Evolutionary conservation across 2,329 filamentous ascomycete species (phyloP).

Genomic region (Hymenoscyphus scutula): DNA sequence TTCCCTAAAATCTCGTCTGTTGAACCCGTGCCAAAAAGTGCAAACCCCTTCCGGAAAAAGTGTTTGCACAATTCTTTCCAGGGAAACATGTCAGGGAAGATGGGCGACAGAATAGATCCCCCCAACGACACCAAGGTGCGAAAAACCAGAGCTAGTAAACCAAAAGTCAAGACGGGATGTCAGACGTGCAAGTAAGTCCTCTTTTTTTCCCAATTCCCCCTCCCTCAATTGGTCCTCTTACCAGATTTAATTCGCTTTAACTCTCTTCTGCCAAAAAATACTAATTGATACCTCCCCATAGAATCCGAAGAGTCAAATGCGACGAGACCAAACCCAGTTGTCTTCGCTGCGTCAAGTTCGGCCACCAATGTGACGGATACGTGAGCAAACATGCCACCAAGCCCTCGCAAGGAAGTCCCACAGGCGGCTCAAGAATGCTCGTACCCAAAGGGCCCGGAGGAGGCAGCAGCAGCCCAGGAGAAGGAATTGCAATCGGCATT

Average conservation of each 20-base stretch:
- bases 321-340: conserved; percentile 36
- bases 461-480: background rate
- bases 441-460: conserved; percentile 4
- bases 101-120: conserved; percentile 8
- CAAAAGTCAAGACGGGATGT: conserved; percentile 36
- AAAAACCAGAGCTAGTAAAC: conserved; percentile 31
- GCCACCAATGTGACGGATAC: conserved; percentile 37
- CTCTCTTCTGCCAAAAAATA: background rate
- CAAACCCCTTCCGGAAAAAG: background rate
- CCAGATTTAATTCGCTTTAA: too few species aligned
- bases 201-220: background rate
- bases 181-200: conserved; percentile 36
- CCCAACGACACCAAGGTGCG: conserved; percentile 9
- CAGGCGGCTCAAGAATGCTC: conserved; percentile 6
- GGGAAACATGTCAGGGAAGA: conserved; percentile 6
- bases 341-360: conserved; percentile 32
- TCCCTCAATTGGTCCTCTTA: background rate
- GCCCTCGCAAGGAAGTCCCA: conserved; percentile 7
- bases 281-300: conserved; percentile 18
- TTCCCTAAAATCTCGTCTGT: background rate
- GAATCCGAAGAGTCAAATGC: conserved; percentile 36
- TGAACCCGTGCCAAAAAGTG: background rate
- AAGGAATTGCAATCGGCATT: background rate
- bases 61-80: background rate
- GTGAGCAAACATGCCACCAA: conserved; percentile 19